Evolutionary conservation across 164 flowering plant species (phyloP), one percentile per base, ranked within the genome.

Genomic region (Paratinospora sagittata): DNA sequence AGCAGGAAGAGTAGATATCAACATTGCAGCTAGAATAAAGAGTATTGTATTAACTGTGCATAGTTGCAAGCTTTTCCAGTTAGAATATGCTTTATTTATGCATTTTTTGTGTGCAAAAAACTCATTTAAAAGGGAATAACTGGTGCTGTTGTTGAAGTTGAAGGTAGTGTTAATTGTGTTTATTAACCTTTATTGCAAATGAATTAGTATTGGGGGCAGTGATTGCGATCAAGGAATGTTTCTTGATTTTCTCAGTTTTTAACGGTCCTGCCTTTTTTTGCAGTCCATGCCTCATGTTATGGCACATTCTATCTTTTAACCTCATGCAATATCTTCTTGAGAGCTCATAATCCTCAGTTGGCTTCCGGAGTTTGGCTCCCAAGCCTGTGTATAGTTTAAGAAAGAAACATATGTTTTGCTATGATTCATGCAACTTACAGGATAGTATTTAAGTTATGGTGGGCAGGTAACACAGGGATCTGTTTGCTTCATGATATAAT

Each of bases 31-130:
- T 37, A 68, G 13, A 1, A 16, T 65, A 68, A 47, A 49, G 27
- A 67, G 45, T 45, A 41, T 76, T 16, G 34, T 33, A 36, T 55
- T 21, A 68, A 66, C 61, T 21, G 39, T 63, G 23, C 65, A 39
- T 72, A 47, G 64, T 60, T 67, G 39, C 68, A 68, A 67, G 23
- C 9, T 69, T 68, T 55, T 60, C 62, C 33, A 23, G 30, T 63
- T 63, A 52, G n/a, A 70, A 33, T 57, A 55, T 45, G 14, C 36
- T 66, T 66, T 21, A n/a, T 0, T 14, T 24, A n/a, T 55, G 36
- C 23, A 27, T 8, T 55, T 67, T 73, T 23, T 30, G 24, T 41
- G 55, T 62, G 24, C 26, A 68, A 36, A 68, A 45, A 58, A 30
- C 17, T 30, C 34, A 30, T 30, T 30, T 45, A 27, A 23, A 27